Conservation (phyloP, 495 filamentous ascomycete genomes). For the Cenococcum geophilum region DNA sequence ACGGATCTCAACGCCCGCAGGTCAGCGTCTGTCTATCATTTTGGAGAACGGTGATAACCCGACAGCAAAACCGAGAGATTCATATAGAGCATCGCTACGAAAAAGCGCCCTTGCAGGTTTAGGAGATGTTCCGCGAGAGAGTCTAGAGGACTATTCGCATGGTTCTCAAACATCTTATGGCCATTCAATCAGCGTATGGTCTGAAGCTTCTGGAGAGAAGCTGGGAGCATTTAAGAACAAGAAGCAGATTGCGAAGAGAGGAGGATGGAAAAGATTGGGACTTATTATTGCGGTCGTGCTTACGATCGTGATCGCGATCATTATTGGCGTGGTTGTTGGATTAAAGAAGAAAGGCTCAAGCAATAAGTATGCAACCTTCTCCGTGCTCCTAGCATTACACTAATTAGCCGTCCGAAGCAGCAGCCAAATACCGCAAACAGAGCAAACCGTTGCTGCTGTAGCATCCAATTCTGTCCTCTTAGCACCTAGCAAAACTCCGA, state of each 20-base stretch:
- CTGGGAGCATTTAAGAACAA: conserved; percentile 20
- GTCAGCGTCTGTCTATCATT: conserved; percentile 35
- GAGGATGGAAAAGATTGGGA: conserved; percentile 32
- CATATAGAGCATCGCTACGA: conserved; percentile 14
- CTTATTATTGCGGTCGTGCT: conserved; percentile 19
- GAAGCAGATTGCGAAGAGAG: conserved; percentile 31
- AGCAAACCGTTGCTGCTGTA: neutral
- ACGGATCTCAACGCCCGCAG: conserved; percentile 33
- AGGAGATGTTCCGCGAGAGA: conserved; percentile 24
- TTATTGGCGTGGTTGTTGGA: conserved; percentile 25
- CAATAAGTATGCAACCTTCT: conserved; percentile 4
- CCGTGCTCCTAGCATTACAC: neutral
- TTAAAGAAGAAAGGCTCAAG: conserved; percentile 24
- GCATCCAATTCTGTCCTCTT: conserved; percentile 6
- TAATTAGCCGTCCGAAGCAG: neutral
- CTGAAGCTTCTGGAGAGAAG: conserved; percentile 18
- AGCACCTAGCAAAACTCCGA: conserved; percentile 7
- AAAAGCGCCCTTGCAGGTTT: conserved; percentile 13
- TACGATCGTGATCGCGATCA: conserved; percentile 18
- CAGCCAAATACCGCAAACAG: too few relatives aligned
- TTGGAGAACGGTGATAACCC: conserved; percentile 28
- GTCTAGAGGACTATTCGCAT: conserved; percentile 17
- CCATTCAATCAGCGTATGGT: conserved; percentile 26
- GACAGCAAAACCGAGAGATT: conserved; percentile 14
- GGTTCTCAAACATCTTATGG: conserved; percentile 3